These are phyloP conservation scores for Corchorus olitorius DNA, from an alignment of 345 rosid species.

Conservation along the genomic window DNA sequence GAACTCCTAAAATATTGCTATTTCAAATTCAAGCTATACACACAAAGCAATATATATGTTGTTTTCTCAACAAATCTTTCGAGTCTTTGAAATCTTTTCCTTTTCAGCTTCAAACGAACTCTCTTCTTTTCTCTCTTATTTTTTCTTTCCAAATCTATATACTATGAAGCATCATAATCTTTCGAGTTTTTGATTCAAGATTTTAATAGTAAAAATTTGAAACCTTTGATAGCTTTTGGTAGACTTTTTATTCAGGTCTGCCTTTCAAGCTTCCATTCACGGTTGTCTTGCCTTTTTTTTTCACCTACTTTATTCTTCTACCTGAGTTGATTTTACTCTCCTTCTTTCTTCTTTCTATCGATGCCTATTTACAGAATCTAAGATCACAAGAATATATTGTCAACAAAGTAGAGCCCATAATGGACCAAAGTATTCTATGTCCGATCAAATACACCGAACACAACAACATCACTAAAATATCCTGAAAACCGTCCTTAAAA, in stretches of 20 bases:
- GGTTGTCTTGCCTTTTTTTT: background rate
- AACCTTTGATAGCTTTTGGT: constrained; percentile 13
- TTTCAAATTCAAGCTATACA: too few species aligned
- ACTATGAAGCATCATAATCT: background rate
- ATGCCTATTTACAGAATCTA: constrained; percentile 31
- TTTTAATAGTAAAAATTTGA: background rate
- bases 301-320: constrained; percentile 5
- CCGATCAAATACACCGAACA: too few species aligned
- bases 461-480: constrained; percentile 55
- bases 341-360: background rate
- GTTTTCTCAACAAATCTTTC: background rate
- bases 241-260: constrained; percentile 26
- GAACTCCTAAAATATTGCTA: too few species aligned
- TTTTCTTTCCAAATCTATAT: background rate
- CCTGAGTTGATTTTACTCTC: background rate
- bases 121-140: background rate
- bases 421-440: constrained; percentile 50
- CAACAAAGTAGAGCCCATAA: background rate
- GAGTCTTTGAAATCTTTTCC: background rate
- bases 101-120: background rate
- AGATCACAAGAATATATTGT: background rate
- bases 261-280: constrained; percentile 25
- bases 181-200: background rate
- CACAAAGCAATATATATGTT: background rate
- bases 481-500: constrained; percentile 32